Base-by-base conservation (phyloP, 2,329 filamentous ascomycete genomes). In the Xylariaceae sp. region DNA sequence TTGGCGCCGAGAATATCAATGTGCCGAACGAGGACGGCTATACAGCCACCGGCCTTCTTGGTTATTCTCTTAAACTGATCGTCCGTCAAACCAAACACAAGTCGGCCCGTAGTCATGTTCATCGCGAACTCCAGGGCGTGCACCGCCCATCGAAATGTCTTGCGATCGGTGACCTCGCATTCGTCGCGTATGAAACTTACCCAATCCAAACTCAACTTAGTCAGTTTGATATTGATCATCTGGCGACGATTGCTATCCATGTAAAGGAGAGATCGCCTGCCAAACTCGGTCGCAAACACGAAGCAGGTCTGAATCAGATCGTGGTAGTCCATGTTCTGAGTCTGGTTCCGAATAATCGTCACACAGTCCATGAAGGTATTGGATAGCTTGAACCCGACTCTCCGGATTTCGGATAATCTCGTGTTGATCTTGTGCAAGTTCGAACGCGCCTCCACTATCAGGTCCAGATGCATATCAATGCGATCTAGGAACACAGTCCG, bases 331-430 rank as follows among this genome's bases (percentile, higher is more conserved):
- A 93, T 83, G 7, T 88, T 90, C 59, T 83, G 82, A 1, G 92
- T 92, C 74, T 99, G 93, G 66, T 86, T 87, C 64, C 92, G 84
- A 64, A 99, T 94, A 63, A 90, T 91, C 72, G 96, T 91, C 50
- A 99, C 94, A 71, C 92, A 97, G 74, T 97, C 93, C 91, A 99
- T 97, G 75, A 99, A 97, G 5, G 92, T 91, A 75, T 97, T 97
- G 55, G 92, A 96, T 49, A 99, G 81, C 74, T 96, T 96, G 79
- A 95, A 97, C 2, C 93, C 91, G 2, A 95, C 95, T 72, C 92
- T 92, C 69, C 95, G 92, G 68, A 97, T 96, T 72, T 96, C 95
- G 68, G 91, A 93, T 64, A 99, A 78, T 72, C 95, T 89, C 54
- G 87, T 79, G 71, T 97, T 95, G 66, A 99, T 94, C 67, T 95